Percentiles rank a stretch among this genome's conserved stretches.
Conservation (phyloP, 306 rosid genomes). For the Styphnolobium japonicum region DNA sequence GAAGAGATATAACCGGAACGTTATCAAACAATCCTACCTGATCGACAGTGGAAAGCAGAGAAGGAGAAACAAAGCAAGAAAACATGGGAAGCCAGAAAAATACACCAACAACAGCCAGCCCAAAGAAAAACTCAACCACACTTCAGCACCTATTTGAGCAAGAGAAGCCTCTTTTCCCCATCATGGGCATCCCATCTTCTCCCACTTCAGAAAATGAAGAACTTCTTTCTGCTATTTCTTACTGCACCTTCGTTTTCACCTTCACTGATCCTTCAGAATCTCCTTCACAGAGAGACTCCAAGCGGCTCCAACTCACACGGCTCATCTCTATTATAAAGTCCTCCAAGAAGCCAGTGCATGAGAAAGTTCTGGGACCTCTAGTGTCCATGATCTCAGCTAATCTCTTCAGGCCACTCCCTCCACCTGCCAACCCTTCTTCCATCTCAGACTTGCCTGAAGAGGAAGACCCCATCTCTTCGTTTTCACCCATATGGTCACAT, state of each 20-base stretch:
- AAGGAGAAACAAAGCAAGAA: background rate
- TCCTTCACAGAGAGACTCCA: conserved; percentile 61
- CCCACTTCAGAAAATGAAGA: conserved; percentile 49
- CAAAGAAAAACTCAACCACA: conserved; percentile 34
- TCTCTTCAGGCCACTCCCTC: conserved; percentile 80
- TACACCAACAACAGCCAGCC: conserved; percentile 2
- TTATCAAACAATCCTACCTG: background rate
- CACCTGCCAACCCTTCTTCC: conserved; percentile 39
- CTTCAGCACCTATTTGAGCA: conserved; percentile 49
- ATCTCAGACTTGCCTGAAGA: conserved; percentile 49
- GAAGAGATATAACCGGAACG: conserved; percentile 4
- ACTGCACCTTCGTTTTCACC: conserved; percentile 48
- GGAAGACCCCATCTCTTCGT: conserved; percentile 47
- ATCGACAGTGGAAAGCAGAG: background rate
- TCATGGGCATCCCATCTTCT: conserved; percentile 13
- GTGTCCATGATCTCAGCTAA: conserved; percentile 53
- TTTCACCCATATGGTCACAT: conserved; percentile 63
- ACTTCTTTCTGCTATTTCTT: conserved; percentile 44
- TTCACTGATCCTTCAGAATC: conserved; percentile 48
- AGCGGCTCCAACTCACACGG: conserved; percentile 52
- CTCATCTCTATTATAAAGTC: conserved; percentile 52
- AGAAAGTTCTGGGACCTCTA: conserved; percentile 40
- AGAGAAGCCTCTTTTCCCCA: conserved; percentile 22
- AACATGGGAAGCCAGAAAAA: conserved; percentile 42
- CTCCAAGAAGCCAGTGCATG: conserved; percentile 42